Evolutionary conservation across 2,329 filamentous ascomycete genomes (phyloP), one percentile per base, ranked within the genome.

Genomic region (Aspergillus transmontanensis): DNA sequence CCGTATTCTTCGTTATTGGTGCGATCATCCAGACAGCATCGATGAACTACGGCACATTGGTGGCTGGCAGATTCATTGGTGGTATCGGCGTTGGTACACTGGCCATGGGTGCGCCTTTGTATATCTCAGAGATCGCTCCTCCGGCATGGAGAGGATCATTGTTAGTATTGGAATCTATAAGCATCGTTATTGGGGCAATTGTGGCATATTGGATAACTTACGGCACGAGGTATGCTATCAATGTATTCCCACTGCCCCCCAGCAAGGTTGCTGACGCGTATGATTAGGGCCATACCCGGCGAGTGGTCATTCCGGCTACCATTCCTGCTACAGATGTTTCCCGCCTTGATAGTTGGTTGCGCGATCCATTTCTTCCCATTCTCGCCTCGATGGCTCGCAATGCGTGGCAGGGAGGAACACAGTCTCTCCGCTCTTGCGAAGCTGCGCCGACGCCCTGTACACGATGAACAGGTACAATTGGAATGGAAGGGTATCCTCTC

Each of bases 331-430:
- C 83, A 85, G 60, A 80, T 81, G 63, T 77, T 62, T 69, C 81
- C 32, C 74, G 78, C 53, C 51, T 70, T 75, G 14, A 53, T 75
- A 3, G 62, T 75, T 1, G 68, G 71, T 9, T 43, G 26, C 1
- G 73, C 70, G 6, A 75, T 78, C 21, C 64, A 73, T 41, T 81
- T 83, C 67, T 75, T 85, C 58, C 85, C 85, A 0, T 85, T 79
- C 64, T 85, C 83, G 1, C 84, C 84, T 1, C 79, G 85, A 16
- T 86, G 84, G 78, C 78, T 86, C 6, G 77, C 78, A 4, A 77
- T 76, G 34, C 72, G 76, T 45, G 77, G 76, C 23, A 76, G 79
- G 6, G 75, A 84, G 45, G 72, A 81, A 2, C 83, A 85, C 30
- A 78, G 79, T 3, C 73, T 85, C 6, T 54, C 72, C 10, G 75